These are phyloP conservation scores for Paraglomus occultum DNA, from an alignment of 192 early-diverging fungal genomes.

Conservation along the genomic window DNA sequence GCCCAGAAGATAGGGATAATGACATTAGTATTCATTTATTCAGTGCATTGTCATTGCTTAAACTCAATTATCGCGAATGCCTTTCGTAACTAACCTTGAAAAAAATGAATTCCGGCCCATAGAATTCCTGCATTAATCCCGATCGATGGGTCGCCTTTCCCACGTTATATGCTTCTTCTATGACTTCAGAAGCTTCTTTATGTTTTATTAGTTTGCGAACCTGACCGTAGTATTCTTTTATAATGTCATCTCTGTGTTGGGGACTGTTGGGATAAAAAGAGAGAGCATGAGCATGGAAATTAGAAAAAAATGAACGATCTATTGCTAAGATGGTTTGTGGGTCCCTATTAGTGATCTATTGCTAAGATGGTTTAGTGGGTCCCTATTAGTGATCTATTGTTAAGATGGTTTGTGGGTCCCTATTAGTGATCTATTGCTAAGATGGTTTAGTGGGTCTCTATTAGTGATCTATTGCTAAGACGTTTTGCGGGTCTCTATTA, in stretches of 20 bases:
- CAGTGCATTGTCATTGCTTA: no score
- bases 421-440: no score
- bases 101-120: slow-evolving; percentile 87
- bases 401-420: no score
- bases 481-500: no score
- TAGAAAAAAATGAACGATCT: neutral
- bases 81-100: slow-evolving; percentile 57
- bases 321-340: neutral
- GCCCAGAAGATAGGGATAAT: no score
- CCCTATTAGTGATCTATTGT: no score
- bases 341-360: no score
- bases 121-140: slow-evolving; percentile 85
- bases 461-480: no score
- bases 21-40: no score
- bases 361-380: no score
- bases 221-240: slow-evolving; percentile 76
- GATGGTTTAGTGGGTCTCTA: no score
- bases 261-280: slow-evolving; percentile 42
- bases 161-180: slow-evolving; percentile 83
- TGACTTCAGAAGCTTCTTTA: slow-evolving; percentile 79
- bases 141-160: slow-evolving; percentile 72
- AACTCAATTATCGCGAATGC: no score
- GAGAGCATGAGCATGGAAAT: neutral
- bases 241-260: slow-evolving; percentile 64
- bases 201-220: slow-evolving; percentile 85